Conservation (phyloP, 306 rosid species). For the Calophaca sinica region DNA sequence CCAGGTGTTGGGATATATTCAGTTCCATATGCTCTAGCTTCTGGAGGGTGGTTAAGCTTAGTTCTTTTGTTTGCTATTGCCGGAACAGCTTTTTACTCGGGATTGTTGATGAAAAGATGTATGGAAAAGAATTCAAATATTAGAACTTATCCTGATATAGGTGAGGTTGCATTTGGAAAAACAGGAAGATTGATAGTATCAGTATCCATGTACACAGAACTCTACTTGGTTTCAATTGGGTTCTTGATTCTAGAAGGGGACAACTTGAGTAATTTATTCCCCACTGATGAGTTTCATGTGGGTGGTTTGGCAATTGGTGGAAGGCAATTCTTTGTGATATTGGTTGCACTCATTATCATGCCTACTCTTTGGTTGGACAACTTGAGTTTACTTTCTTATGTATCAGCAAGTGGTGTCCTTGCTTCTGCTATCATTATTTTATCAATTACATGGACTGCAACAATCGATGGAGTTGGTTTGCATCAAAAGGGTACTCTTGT, state of each 20-base stretch:
- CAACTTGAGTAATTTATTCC: slow-evolving; percentile 68
- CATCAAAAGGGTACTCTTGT: slow-evolving; percentile 56
- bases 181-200: slow-evolving; percentile 65
- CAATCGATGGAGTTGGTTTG: slow-evolving; percentile 68
- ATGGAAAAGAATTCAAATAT: slow-evolving; percentile 70
- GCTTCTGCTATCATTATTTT: slow-evolving; percentile 72
- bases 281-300: slow-evolving; percentile 44
- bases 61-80: slow-evolving; percentile 63
- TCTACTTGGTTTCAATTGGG: slow-evolving; percentile 76
- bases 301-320: slow-evolving; percentile 59
- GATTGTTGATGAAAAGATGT: slow-evolving; percentile 71
- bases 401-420: slow-evolving; percentile 85
- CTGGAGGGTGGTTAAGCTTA: slow-evolving; percentile 88
- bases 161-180: slow-evolving; percentile 77
- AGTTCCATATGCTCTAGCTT: slow-evolving; percentile 82
- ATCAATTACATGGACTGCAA: slow-evolving; percentile 70
- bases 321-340: slow-evolving; percentile 57
- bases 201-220: slow-evolving; percentile 66
- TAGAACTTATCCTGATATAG: slow-evolving; percentile 76
- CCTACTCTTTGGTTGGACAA: slow-evolving; percentile 85
- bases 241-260: slow-evolving; percentile 87
- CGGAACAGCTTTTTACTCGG: slow-evolving; percentile 61
- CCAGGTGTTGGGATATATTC: slow-evolving; percentile 87
- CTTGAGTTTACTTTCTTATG: slow-evolving; percentile 72
- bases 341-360: slow-evolving; percentile 63